Percentiles rank a stretch among this genome's conserved stretches.
These are phyloP conservation scores for Nitzschia sp. DNA, from an alignment of 108 stramenopile species.

Conservation along the genomic window DNA sequence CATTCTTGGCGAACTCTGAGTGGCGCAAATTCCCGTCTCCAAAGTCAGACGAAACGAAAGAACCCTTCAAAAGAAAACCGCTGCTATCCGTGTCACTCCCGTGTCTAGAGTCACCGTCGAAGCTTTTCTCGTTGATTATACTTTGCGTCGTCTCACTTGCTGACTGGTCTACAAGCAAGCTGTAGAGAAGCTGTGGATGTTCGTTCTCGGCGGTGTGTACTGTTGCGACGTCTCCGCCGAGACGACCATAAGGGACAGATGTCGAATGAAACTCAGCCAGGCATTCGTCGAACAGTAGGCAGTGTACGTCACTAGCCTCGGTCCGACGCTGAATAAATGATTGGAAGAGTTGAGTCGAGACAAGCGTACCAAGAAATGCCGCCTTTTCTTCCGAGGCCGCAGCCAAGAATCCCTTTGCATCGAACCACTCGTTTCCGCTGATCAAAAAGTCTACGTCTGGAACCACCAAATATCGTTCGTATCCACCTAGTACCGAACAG, in stretches of 20 bases:
- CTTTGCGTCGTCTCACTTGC: conserved; percentile 48
- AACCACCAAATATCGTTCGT: conserved; percentile 80
- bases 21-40: conserved; percentile 25
- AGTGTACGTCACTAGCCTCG: conserved; percentile 85
- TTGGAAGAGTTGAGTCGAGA: conserved; percentile 83
- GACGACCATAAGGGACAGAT: conserved; percentile 69
- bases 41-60: conserved; percentile 21
- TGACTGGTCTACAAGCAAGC: conserved; percentile 81
- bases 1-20: conserved; percentile 53
- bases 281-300: conserved; percentile 85
- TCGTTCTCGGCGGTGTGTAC: conserved; percentile 27
- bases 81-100: conserved; percentile 43
- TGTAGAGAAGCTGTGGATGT: conserved; percentile 47
- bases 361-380: conserved; percentile 55
- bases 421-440: conserved; percentile 88
- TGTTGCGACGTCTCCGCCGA: conserved; percentile 62
- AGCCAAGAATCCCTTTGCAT: conserved; percentile 74
- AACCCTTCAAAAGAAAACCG: conserved; percentile 7
- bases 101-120: conserved; percentile 40
- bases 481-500: conserved; percentile 73
- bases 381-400: conserved; percentile 54
- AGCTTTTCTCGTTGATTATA: conserved; percentile 36
- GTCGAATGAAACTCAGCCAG: conserved; percentile 76
- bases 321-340: conserved; percentile 86
- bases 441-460: conserved; percentile 86